Percentiles rank a stretch among this genome's conserved stretches.
phyloP scores from a whole-genome alignment of 202 grass and related monocot species.

The Saccharum hybrid region DNA sequence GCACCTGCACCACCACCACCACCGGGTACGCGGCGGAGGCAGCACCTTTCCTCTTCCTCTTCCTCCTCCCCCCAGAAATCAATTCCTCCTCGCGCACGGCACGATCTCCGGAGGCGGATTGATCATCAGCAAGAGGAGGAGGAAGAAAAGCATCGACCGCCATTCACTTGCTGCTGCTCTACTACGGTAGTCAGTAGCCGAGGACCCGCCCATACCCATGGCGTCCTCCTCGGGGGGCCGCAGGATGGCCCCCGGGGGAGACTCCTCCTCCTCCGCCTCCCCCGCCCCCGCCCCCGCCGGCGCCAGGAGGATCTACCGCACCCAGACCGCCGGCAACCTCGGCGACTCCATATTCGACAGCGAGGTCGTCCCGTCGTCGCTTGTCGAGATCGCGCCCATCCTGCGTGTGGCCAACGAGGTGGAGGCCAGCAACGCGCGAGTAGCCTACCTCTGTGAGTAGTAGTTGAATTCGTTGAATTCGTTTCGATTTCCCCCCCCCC shows the following conservation, averaged over 20 bases:
- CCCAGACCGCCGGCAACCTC: no score
- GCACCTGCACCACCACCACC: no score
- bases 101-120: neutral
- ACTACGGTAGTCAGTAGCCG: neutral
- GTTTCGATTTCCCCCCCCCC: no score
- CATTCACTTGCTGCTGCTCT: neutral
- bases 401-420: constrained; percentile 94
- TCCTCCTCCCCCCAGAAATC: no score
- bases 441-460: constrained; percentile 86
- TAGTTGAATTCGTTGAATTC: no score
- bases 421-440: constrained; percentile 58
- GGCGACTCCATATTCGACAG: no score
- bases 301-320: no score
- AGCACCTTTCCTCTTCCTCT: no score
- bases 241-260: constrained; percentile 27
- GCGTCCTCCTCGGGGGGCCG: constrained; percentile 48
- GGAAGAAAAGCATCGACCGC: neutral
- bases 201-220: constrained; percentile 7
- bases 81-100: no score
- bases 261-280: constrained; percentile 36
- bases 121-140: neutral
- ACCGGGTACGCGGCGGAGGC: no score
- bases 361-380: constrained; percentile 86
- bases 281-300: constrained; percentile 45
- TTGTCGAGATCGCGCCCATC: constrained; percentile 86